Base-by-base conservation (phyloP, 2,329 filamentous ascomycete species). In the Diplodia scrobiculata region DNA sequence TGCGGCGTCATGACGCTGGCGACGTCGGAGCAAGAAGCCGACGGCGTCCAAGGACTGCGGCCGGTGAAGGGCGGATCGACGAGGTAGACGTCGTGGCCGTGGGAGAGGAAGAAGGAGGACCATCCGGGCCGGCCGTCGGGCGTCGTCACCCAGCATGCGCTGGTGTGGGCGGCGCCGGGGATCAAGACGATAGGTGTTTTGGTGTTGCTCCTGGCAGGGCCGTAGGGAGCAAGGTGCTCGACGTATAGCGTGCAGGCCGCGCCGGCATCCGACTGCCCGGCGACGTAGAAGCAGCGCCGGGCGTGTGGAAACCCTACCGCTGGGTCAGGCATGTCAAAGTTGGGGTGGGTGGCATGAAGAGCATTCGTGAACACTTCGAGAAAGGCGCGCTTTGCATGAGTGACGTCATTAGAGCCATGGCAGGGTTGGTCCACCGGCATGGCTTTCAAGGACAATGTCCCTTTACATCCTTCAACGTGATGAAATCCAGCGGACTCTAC, bases 101-200 rank as follows among this genome's bases (percentile, higher is more conserved):
- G 74, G 5, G 72, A 68, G 11, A 84, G 68, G 70, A 84, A 84
- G 64, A 76, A 76, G 3, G 79, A 81, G 0, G 81, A 79, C 82
- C 82, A 84, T 14, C 82, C 81, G 7, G 75, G 75, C 13, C 77
- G 73, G 48, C 79, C 79, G 65, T 84, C 81, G 4, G 83, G 82
- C 21, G 82, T 84, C 34, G 78, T 79, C 13, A 77, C 69, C 10
- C 71, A 76, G 34, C 72, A 74, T 45, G 72, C 73, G 10, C 71
- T 73, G 5, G 73, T 75, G 52, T 76, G 74, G 2, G 66, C 72
- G 67, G 11, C 27, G 21, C 58, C 25, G 27, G 41, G 27, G 41
- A 34, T 36, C 19, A 47, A 47, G 36, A 60, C n/a, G 9, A 60
- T 17, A 13, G 55, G n/a, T 7, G 38, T 32, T 13, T 3, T 21